These are phyloP conservation scores for Oryza coarctata DNA, from an alignment of 176 grass and related monocot species.

Conservation along the genomic window DNA sequence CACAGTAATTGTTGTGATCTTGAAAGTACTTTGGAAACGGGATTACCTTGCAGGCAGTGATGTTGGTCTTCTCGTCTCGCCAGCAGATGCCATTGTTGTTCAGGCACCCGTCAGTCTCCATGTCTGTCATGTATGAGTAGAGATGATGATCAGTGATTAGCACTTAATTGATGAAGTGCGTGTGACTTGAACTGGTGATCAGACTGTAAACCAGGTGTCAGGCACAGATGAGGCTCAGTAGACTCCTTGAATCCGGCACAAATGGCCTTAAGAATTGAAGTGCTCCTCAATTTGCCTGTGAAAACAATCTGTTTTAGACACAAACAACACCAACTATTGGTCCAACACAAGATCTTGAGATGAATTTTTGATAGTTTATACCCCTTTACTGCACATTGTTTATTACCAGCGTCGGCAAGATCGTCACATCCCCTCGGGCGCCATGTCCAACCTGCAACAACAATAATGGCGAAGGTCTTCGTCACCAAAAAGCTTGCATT, in stretches of 20 bases:
- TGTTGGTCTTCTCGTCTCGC: slow-evolving; percentile 53
- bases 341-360: neutral
- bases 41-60: slow-evolving; percentile 74
- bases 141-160: neutral
- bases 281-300: slow-evolving; percentile 75
- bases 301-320: neutral
- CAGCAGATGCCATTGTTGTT: slow-evolving; percentile 79
- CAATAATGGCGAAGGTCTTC: neutral
- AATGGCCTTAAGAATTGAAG: slow-evolving; percentile 69
- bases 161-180: neutral
- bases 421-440: slow-evolving; percentile 74
- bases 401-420: slow-evolving; percentile 86
- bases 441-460: slow-evolving; percentile 61
- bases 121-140: slow-evolving; percentile 17
- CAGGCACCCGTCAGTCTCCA: slow-evolving; percentile 79
- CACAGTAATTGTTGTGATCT: neutral
- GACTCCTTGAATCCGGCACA: slow-evolving; percentile 91
- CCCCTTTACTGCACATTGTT: slow-evolving; percentile 92
- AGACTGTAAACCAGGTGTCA: slow-evolving; percentile 55
- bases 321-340: neutral
- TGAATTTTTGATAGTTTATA: slow-evolving; percentile 4
- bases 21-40: neutral
- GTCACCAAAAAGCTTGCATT: neutral
- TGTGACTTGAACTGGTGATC: no score
- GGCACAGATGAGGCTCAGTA: slow-evolving; percentile 72